These are phyloP conservation scores for Fusarium buharicum DNA, from an alignment of 2,329 filamentous ascomycete genomes.

Conservation along the genomic window DNA sequence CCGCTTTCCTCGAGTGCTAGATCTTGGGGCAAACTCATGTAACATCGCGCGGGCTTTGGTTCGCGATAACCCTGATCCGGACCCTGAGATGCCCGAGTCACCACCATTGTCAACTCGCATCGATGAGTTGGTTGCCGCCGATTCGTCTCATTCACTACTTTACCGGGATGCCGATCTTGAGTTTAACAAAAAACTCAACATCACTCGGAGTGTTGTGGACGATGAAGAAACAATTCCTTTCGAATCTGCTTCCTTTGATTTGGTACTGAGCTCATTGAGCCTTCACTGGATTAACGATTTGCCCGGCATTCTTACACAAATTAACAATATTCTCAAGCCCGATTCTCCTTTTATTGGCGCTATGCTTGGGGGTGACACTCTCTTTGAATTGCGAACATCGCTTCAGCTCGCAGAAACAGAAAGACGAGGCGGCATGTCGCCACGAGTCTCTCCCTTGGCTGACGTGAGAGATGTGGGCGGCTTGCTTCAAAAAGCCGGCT, in stretches of 20 bases:
- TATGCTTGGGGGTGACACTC: conserved; percentile 94
- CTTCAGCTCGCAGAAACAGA: conserved; percentile 93
- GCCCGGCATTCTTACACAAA: conserved; percentile 82
- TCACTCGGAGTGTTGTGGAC: conserved; percentile 79
- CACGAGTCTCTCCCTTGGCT: conserved; percentile 89
- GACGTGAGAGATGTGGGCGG: conserved; percentile 93
- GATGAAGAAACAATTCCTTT: conserved; percentile 82
- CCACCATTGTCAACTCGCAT: conserved; percentile 78
- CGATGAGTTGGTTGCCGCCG: conserved; percentile 79
- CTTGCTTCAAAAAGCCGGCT: conserved; percentile 84
- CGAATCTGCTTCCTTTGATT: conserved; percentile 80
- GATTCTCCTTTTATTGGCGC: conserved; percentile 93
- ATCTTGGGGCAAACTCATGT: conserved; percentile 95
- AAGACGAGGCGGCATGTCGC: conserved; percentile 87
- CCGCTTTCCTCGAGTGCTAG: conserved; percentile 82
- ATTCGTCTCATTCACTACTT: conserved; percentile 81
- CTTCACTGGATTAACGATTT: conserved; percentile 99
- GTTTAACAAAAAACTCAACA: conserved; percentile 78
- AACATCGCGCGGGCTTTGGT: conserved; percentile 88
- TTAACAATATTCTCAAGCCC: conserved; percentile 88
- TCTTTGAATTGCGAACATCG: conserved; percentile 93
- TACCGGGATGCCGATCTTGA: conserved; percentile 79
- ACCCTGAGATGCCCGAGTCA: conserved; percentile 64
- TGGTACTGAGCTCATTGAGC: conserved; percentile 87
- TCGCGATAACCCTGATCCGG: conserved; percentile 72